Percentiles rank a stretch among this genome's conserved stretches.
phyloP scores from a whole-genome alignment of 1,284 basidiomycete genomes.

The Singerocomus inundabilis region DNA sequence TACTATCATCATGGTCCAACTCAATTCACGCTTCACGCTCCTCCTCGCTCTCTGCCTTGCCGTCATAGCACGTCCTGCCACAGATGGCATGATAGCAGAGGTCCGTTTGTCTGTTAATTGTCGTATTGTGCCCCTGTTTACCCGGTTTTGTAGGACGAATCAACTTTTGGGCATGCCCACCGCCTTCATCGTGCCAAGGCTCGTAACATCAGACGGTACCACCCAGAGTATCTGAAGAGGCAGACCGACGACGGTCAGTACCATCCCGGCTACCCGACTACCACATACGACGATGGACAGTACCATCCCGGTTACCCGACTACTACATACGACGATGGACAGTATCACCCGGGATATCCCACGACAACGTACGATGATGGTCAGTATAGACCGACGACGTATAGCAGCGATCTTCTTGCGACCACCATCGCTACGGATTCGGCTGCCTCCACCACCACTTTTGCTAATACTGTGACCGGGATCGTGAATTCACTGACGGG shows the following conservation, averaged over 20 bases:
- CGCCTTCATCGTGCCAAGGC: conserved; percentile 14
- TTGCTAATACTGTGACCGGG: too few relatives aligned
- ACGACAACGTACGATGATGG: conserved; percentile 19
- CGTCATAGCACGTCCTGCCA: conserved; percentile 25
- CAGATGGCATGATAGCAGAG: conserved; percentile 6
- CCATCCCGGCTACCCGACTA: conserved; percentile 18
- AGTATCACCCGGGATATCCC: too few relatives aligned
- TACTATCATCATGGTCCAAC: conserved; percentile 31
- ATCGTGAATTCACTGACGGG: too few relatives aligned
- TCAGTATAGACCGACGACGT: too few relatives aligned
- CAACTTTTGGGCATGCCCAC: conserved; percentile 8
- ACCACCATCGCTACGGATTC: not conserved
- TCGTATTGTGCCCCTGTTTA: conserved; percentile 8
- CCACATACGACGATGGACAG: conserved; percentile 21
- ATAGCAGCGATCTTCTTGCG: too few relatives aligned
- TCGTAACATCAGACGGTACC: conserved; percentile 16
- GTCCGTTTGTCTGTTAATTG: conserved; percentile 10
- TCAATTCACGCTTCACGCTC: conserved; percentile 28
- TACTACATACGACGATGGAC: too few relatives aligned
- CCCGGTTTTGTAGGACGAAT: conserved; percentile 7
- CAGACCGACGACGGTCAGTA: conserved; percentile 18
- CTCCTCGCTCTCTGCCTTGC: conserved; percentile 30
- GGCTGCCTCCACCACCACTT: not conserved
- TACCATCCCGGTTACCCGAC: conserved; percentile 18
- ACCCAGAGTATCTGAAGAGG: conserved; percentile 22